A percentile compares a stretch with the other conserved stretches of the same genome.
phyloP scores from a whole-genome alignment of 2,329 filamentous ascomycete genomes.

The Aspergillus japonicus region DNA sequence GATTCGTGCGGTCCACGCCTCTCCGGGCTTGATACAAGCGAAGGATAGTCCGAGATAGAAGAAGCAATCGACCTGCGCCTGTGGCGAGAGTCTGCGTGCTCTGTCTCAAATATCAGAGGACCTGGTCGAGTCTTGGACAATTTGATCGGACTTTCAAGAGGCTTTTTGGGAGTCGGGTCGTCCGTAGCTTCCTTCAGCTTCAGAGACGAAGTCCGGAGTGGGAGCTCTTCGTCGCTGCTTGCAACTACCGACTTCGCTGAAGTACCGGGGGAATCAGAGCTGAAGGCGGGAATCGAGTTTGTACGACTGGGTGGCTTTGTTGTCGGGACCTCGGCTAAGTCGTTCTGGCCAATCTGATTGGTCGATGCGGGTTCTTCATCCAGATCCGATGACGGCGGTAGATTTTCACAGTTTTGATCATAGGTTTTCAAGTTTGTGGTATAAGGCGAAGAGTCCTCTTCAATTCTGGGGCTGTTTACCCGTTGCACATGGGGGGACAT shows the following conservation, averaged over 20 bases:
- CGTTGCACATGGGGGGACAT: background rate
- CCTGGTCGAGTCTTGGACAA: conserved; percentile 27
- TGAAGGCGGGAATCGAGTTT: background rate
- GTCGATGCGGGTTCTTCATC: background rate
- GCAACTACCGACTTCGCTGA: background rate
- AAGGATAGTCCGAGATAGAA: conserved; percentile 34
- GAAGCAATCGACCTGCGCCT: conserved; percentile 33
- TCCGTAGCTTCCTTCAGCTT: conserved; percentile 9
- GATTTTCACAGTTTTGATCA: background rate
- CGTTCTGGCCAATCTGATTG: background rate
- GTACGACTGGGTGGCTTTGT: background rate
- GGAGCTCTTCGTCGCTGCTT: background rate
- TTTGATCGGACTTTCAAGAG: conserved; percentile 36
- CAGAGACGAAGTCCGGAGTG: background rate
- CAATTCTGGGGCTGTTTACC: background rate
- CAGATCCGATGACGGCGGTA: background rate
- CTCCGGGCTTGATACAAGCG: conserved; percentile 32
- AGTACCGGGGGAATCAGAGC: background rate
- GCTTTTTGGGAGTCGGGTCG: conserved; percentile 21
- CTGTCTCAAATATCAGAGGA: conserved; percentile 22
- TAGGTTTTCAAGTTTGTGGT: background rate
- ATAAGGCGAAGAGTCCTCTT: background rate
- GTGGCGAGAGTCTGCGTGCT: conserved; percentile 16
- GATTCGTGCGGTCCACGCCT: conserved; percentile 25
- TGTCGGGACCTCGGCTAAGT: background rate